phyloP scores from a whole-genome alignment of 768 basidiomycete species.

The Hygrophorus pudorinus region DNA sequence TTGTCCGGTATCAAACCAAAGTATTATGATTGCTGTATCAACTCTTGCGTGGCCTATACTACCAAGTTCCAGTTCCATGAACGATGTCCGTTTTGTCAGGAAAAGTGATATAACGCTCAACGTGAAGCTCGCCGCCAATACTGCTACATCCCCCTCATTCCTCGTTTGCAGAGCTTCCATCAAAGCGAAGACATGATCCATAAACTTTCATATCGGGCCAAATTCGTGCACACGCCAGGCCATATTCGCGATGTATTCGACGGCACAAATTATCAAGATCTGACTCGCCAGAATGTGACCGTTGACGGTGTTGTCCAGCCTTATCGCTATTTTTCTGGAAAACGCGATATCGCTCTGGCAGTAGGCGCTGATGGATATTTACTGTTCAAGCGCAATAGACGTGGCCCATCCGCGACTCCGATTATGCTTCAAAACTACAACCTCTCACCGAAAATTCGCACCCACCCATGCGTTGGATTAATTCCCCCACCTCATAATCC shows the following conservation, averaged over 20 bases:
- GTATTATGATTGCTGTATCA: too few species aligned
- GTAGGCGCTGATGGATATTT: too few species aligned
- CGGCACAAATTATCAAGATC: slow-evolving; percentile 18
- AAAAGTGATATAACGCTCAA: slow-evolving; percentile 5
- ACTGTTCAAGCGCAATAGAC: too few species aligned
- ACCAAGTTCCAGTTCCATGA: slow-evolving; percentile 9
- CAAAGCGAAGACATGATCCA: slow-evolving; percentile 4
- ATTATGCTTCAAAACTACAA: too few species aligned
- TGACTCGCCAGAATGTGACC: slow-evolving; percentile 14
- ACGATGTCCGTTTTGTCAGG: slow-evolving; percentile 13
- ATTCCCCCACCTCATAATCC: slow-evolving; percentile 37
- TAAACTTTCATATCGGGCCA: slow-evolving; percentile 10
- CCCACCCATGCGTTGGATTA: slow-evolving; percentile 26
- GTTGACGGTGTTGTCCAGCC: slow-evolving; percentile 15
- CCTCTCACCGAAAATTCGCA: slow-evolving; percentile 26
- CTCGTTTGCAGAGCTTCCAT: slow-evolving; percentile 17
- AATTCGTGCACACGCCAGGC: slow-evolving; percentile 8
- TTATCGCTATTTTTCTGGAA: slow-evolving; percentile 25
- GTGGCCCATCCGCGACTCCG: too few species aligned
- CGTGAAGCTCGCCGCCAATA: slow-evolving; percentile 12
- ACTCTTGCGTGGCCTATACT: slow-evolving; percentile 24
- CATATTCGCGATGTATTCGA: slow-evolving; percentile 28
- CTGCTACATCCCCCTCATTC: slow-evolving; percentile 21
- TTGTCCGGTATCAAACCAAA: too few species aligned
- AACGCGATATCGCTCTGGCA: too few species aligned